A percentile compares a stretch with the other conserved stretches of the same genome.
phyloP scores from a whole-genome alignment of 257 asterid genomes.

The Fraxinus americana region DNA sequence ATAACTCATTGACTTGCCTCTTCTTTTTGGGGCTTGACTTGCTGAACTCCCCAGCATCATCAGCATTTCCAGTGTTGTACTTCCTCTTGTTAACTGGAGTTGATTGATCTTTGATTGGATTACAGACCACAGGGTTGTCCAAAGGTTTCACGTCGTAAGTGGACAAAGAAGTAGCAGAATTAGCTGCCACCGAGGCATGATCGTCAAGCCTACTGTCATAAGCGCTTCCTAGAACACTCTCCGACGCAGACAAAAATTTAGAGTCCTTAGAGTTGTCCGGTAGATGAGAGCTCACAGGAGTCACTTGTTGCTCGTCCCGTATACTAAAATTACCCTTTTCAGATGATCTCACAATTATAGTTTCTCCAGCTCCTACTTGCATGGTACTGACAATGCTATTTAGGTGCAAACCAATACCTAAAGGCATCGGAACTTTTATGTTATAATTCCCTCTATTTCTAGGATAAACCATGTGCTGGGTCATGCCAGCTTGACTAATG shows the following conservation, averaged over 20 bases:
- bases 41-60: conserved; percentile 31
- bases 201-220: conserved; percentile 29
- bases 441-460: conserved; percentile 33
- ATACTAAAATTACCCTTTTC: conserved; percentile 42
- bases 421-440: conserved; percentile 50
- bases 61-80: conserved; percentile 34
- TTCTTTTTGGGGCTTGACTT: conserved; percentile 56
- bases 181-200: conserved; percentile 31
- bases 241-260: conserved; percentile 33
- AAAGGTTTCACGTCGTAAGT: conserved; percentile 31
- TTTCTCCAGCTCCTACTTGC: conserved; percentile 48
- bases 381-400: conserved; percentile 60
- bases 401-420: conserved; percentile 76
- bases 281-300: conserved; percentile 32
- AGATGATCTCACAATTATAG: conserved; percentile 44
- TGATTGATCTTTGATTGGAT: conserved; percentile 43
- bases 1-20: conserved; percentile 50
- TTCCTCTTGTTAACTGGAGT: conserved; percentile 39
- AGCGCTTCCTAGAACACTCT: conserved; percentile 32
- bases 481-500: conserved; percentile 32
- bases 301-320: conserved; percentile 38
- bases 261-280: conserved; percentile 31
- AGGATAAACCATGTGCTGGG: conserved; percentile 32
- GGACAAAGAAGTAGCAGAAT: conserved; percentile 32
- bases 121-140: conserved; percentile 32